Base-by-base conservation (phyloP, 176 grass and related monocot genomes). In the Oryza nivara region DNA sequence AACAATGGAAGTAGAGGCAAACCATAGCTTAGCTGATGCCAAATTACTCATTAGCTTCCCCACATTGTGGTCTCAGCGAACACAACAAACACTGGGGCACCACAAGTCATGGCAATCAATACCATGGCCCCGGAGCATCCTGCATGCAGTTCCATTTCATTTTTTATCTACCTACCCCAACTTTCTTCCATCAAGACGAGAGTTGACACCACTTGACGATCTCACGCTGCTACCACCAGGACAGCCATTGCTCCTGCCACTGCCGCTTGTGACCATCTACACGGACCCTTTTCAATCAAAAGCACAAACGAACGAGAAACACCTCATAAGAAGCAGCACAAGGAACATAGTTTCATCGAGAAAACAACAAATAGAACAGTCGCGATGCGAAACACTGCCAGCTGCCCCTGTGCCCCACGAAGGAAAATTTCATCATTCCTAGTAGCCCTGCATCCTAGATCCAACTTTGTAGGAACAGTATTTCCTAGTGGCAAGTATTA, bases 261-360 rank as follows among this genome's bases (percentile, higher is more conserved):
- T 10, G 72, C 78, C 41, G 88, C 72, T 25, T 72, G 88, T 72
- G 56, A 66, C 78, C 88, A 90, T 70, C 61, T 67, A 56, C 72
- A 44, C 67, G 44, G 40, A 74, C 22, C 12, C 83, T 83, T 85
- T 63, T 78, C 13, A 23, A 73, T 36, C 66, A 86, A 12, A 86
- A 5, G 36, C 32, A 44, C 56, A 88, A 83, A 88, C 80, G 40
- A 51, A 78, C 43, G 3, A 83, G 41, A 61, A 49, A 30, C 28
- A 6, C 66, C 43, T 72, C 79, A 25, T 81, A 32, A 89, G 70
- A 61, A 79, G 45, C 11, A 54, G 35, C 12, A 15, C 11, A 19
- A 12, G 3, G n/a, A 32, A 44, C 19, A 83, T 32, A 51, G 44
- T 83, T 40, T 76, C 54, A 48, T 7, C 1, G 12, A 68, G 43